Percentiles rank a stretch among this genome's conserved stretches.
phyloP scores from a whole-genome alignment of 2,329 filamentous ascomycete genomes.

The Penicillium sp. region DNA sequence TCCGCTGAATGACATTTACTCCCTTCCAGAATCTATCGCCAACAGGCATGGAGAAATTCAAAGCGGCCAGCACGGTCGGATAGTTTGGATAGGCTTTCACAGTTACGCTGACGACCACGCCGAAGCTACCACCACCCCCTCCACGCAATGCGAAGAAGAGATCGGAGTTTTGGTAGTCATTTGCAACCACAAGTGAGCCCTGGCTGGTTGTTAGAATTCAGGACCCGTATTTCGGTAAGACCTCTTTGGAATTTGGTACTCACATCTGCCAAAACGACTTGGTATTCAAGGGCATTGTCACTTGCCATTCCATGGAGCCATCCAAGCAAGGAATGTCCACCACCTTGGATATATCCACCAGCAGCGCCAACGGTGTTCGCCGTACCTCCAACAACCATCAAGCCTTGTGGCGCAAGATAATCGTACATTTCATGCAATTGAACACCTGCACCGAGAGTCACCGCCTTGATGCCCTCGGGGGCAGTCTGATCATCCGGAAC shows the following conservation, averaged over 20 bases:
- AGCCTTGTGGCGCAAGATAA: neutral
- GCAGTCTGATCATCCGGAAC: neutral
- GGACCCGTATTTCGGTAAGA: neutral
- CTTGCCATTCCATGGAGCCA: constrained; percentile 53
- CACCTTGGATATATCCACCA: constrained; percentile 44
- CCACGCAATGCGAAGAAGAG: constrained; percentile 51
- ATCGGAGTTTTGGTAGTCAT: constrained; percentile 45
- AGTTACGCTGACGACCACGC: constrained; percentile 5
- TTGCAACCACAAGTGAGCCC: constrained; percentile 50
- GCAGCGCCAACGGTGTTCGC: constrained; percentile 20
- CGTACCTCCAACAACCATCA: constrained; percentile 7
- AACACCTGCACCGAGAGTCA: constrained; percentile 14
- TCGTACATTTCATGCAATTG: constrained; percentile 8
- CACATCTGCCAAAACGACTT: constrained; percentile 50
- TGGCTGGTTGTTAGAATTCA: constrained; percentile 17
- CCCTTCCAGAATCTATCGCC: neutral
- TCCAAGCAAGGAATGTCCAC: constrained; percentile 48
- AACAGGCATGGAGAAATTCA: constrained; percentile 35
- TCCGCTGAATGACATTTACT: neutral
- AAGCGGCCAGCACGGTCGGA: constrained; percentile 26
- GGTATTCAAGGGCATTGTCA: constrained; percentile 53
- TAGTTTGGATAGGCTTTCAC: constrained; percentile 4
- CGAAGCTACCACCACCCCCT: constrained; percentile 12
- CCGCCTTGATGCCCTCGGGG: neutral
- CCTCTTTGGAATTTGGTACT: neutral